A percentile compares a stretch with the other conserved stretches of the same genome.
These are phyloP conservation scores for Ophiocordyceps robertsii DNA, from an alignment of 2,329 filamentous ascomycete species.

Conservation along the genomic window DNA sequence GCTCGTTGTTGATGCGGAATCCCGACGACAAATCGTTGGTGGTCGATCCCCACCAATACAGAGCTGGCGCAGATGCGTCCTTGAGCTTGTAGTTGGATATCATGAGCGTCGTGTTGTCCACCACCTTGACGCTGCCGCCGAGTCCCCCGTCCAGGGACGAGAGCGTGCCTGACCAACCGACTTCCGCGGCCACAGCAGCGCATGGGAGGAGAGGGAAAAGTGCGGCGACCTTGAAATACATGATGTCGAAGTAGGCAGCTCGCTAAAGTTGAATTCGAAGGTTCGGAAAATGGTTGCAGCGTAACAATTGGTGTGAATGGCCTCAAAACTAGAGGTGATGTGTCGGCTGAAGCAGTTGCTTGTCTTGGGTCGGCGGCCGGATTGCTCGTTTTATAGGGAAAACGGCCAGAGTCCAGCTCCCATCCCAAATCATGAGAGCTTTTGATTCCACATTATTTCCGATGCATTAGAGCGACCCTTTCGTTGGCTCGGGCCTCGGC, in stretches of 20 bases:
- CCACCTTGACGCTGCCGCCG: conserved; percentile 10
- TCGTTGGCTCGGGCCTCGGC: no score
- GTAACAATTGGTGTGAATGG: no score
- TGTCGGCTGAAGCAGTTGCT: no score
- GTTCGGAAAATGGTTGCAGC: no score
- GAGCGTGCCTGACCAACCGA: conserved; percentile 8
- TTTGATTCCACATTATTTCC: no score
- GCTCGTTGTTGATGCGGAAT: conserved; percentile 13
- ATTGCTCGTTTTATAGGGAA: no score
- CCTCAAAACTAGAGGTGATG: no score
- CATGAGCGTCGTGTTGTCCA: conserved; percentile 8
- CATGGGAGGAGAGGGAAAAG: neutral
- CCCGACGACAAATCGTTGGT: conserved; percentile 7
- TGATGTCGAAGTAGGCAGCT: neutral
- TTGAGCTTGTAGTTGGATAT: conserved; percentile 11
- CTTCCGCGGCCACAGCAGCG: conserved; percentile 5
- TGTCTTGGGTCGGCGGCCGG: no score
- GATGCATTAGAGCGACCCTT: no score
- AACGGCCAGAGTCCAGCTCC: no score
- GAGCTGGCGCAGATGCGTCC: conserved; percentile 11
- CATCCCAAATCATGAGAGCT: no score
- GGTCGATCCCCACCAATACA: conserved; percentile 15
- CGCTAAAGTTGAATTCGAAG: no score
- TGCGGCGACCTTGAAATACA: neutral
- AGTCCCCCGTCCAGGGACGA: conserved; percentile 11